These are phyloP conservation scores for Fusarium buharicum DNA, from an alignment of 2,329 filamentous ascomycete genomes.

Conservation along the genomic window DNA sequence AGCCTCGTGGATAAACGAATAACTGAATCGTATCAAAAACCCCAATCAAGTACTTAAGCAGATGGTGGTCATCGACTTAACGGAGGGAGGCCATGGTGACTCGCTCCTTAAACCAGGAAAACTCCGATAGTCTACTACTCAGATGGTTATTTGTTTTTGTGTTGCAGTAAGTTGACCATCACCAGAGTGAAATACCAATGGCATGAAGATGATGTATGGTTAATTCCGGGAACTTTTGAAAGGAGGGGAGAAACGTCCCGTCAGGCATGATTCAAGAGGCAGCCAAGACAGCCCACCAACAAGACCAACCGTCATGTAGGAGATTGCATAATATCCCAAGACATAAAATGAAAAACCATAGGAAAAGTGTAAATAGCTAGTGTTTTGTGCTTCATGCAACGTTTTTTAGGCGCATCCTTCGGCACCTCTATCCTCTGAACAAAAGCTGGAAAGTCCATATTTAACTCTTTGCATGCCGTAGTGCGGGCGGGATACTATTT, in stretches of 20 bases:
- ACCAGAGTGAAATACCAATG: conserved; percentile 28
- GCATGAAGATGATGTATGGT: conserved; percentile 35
- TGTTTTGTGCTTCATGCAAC: no score
- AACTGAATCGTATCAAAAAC: conserved; percentile 14
- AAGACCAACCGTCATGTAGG: neutral
- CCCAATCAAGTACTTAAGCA: conserved; percentile 15
- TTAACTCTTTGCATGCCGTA: conserved; percentile 23
- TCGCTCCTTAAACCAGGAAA: conserved; percentile 25
- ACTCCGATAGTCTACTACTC: conserved; percentile 1
- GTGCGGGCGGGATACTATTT: conserved; percentile 26
- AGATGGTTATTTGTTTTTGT: conserved; percentile 30
- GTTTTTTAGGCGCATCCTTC: neutral
- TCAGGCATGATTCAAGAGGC: conserved; percentile 27
- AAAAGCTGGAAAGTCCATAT: conserved; percentile 19
- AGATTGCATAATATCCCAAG: neutral
- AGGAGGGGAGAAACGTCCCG: conserved; percentile 17
- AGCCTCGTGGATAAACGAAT: neutral
- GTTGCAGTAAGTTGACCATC: conserved; percentile 1
- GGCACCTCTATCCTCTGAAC: conserved; percentile 18
- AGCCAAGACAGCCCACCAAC: conserved; percentile 5
- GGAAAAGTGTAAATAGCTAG: no score
- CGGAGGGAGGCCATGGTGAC: conserved; percentile 24
- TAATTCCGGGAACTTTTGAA: conserved; percentile 15
- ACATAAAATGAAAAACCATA: no score
- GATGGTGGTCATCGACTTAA: conserved; percentile 36